Percentiles rank a stretch among this genome's conserved stretches.
phyloP scores from a whole-genome alignment of 306 rosid species.

The Comarum palustre region DNA sequence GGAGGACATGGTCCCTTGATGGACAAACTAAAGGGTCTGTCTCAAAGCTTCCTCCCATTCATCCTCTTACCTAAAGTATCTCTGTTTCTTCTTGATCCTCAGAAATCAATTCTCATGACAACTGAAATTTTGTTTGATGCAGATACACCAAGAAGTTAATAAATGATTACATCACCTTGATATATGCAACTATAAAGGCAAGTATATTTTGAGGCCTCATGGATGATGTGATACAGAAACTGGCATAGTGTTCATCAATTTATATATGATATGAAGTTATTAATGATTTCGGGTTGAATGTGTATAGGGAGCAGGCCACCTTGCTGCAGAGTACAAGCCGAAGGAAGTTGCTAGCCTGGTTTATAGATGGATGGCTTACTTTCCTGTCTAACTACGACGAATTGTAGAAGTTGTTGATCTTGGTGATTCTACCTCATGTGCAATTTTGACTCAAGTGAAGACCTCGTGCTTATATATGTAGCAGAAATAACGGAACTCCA shows the following conservation, averaged over 20 bases:
- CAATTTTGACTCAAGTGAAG: background rate
- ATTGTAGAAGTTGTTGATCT: background rate
- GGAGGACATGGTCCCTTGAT: slow-evolving; percentile 20
- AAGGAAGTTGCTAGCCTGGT: slow-evolving; percentile 25
- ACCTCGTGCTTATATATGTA: background rate
- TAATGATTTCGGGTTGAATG: background rate
- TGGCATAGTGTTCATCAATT: no score
- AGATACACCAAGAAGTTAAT: slow-evolving; percentile 29
- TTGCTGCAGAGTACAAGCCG: slow-evolving; percentile 27
- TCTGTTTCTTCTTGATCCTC: background rate
- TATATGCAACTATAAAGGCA: slow-evolving; percentile 16
- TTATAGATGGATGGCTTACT: slow-evolving; percentile 24
- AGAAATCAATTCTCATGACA: background rate
- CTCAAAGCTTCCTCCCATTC: background rate
- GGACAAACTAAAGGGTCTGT: slow-evolving; percentile 27
- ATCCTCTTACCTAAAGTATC: background rate
- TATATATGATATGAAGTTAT: background rate
- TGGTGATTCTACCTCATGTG: background rate
- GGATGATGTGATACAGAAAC: background rate
- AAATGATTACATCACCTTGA: background rate
- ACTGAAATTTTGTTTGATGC: background rate
- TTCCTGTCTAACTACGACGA: slow-evolving; percentile 5
- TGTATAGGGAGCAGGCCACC: slow-evolving; percentile 29
- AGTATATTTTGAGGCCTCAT: background rate
- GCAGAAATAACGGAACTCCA: background rate